Evolutionary conservation across 176 grass and related monocot species (phyloP), one percentile per base, ranked within the genome.

Genomic region (Lolium multiflorum): DNA sequence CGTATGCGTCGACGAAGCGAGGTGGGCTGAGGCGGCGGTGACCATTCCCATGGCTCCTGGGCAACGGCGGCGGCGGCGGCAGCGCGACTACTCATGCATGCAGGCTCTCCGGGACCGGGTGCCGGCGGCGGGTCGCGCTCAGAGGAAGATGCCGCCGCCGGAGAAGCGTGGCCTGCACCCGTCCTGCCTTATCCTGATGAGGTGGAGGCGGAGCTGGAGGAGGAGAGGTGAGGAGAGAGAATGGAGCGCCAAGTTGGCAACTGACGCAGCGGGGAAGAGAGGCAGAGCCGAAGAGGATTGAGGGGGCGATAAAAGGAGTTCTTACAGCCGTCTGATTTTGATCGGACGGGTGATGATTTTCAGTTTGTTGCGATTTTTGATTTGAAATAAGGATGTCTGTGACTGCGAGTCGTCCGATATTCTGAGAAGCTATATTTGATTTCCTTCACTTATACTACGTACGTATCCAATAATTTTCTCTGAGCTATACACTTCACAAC

Each of bases 81-180:
- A 68, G 63, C 71, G 82, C 85, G 84, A 91, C 88, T 88, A 93
- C 88, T 93, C 92, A 94, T 91, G 89, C 92, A 91, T 89, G 92
- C 89, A 94, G 89, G 86, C 74, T 61, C 50, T 58, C 15, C 44
- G 28, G 68, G 2, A 17, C 44, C 68, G 43, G 54, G 35, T 8
- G 56, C 4, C 64, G 83, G 68, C 14, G 20, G 54, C 13, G 66
- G 17, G 9, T 66, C 37, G 22, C 57, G 26, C 79, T 80, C 79
- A 59, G 41, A 55, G 37, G 64, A 46, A 25, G 11, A 39, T 60
- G 81, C 74, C 13, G 38, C 56, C 82, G 61, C 61, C 61, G 62
- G 62, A 83, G 57, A 61, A 83, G 60, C 84, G 70, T 79, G 21
- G 15, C 28, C 2, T 13, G 24, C 21, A 7, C 2, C 44, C 0